Base-by-base conservation (phyloP, 495 filamentous ascomycete species). In the Podospora comata region DNA sequence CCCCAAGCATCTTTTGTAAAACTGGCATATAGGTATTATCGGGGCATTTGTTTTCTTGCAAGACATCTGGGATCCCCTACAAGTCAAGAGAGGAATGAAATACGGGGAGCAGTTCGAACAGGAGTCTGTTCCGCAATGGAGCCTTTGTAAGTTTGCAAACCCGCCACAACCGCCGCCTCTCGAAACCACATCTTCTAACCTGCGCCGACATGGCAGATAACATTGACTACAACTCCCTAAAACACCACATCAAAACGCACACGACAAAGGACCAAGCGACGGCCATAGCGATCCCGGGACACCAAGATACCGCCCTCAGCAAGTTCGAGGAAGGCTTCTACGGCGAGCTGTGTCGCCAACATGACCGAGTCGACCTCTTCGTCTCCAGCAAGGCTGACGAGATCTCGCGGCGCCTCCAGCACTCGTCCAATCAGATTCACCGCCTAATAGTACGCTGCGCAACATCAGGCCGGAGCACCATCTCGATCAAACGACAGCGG, bases 71-170 rank as follows among this genome's bases (percentile, higher is more conserved):
- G 19, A 28, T 28, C 6, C 39, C 61, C n/a, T 5, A 18, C 30
- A 58, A 58, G 19, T 23, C 39, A 13, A 18, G 9, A 60, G 30
- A 70, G 73, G 69, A 32, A 91, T 90, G 88, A 90, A 91, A 81
- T 91, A 87, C 84, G 89, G 89, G 11, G 82, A 89, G 64, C 87
- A 85, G 59, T 82, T 91, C 87, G 94, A 92, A 80, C 92, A 88
- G n/a, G 91, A 96, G 71, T 80, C 77, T 30, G 89, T 92, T 30
- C 93, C 93, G 0, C 92, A 94, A 78, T 97, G 93, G 93, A 87
- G 94, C 74, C 88, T 96, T 84, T 81, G 88, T 80, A 84, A 85
- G 78, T 82, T 88, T 13, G 16, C 5, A 32, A 19, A 4, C 61
- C 55, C 19, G 5, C 28, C 44, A 26, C 56, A 28, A 28, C 19